phyloP scores from a whole-genome alignment of 495 filamentous ascomycete species.

The Clohesyomyces aquaticus region DNA sequence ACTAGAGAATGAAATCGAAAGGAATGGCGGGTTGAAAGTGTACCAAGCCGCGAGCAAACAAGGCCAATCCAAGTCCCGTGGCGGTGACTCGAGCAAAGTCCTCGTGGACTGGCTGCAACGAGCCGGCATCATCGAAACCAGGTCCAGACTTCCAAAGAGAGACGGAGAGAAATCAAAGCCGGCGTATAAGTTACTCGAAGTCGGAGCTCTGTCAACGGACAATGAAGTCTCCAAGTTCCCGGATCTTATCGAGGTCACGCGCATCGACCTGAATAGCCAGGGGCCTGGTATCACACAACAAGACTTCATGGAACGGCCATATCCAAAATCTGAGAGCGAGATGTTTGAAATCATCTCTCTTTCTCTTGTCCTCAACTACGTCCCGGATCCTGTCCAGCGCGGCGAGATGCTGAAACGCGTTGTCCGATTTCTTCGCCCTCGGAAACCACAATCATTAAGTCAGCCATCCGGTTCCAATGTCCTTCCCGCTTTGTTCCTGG shows the following conservation, averaged over 20 bases:
- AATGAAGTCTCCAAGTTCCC: slow-evolving; percentile 81
- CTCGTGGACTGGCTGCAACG: slow-evolving; percentile 83
- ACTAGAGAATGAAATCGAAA: slow-evolving; percentile 64
- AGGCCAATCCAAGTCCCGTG: slow-evolving; percentile 80
- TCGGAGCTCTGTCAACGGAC: slow-evolving; percentile 81
- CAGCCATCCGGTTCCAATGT: slow-evolving; percentile 40
- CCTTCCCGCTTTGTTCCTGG: slow-evolving; percentile 85
- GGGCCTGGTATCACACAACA: slow-evolving; percentile 78
- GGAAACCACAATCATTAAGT: neutral
- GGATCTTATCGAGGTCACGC: slow-evolving; percentile 58
- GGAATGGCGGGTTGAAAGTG: slow-evolving; percentile 74
- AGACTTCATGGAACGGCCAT: slow-evolving; percentile 89
- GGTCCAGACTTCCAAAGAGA: neutral
- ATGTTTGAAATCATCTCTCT: slow-evolving; percentile 87
- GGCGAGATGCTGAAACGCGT: slow-evolving; percentile 88
- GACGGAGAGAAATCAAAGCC: neutral
- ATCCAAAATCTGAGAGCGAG: slow-evolving; percentile 64
- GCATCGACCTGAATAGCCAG: slow-evolving; percentile 91
- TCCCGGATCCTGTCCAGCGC: slow-evolving; percentile 71
- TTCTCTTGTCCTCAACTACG: slow-evolving; percentile 95
- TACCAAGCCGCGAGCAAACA: slow-evolving; percentile 91
- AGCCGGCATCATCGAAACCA: slow-evolving; percentile 41
- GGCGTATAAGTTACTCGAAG: slow-evolving; percentile 65
- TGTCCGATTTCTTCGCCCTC: slow-evolving; percentile 61
- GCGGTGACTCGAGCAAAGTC: slow-evolving; percentile 86